Base-by-base conservation (phyloP, 2,329 filamentous ascomycete genomes). In the Helotiales sp. region DNA sequence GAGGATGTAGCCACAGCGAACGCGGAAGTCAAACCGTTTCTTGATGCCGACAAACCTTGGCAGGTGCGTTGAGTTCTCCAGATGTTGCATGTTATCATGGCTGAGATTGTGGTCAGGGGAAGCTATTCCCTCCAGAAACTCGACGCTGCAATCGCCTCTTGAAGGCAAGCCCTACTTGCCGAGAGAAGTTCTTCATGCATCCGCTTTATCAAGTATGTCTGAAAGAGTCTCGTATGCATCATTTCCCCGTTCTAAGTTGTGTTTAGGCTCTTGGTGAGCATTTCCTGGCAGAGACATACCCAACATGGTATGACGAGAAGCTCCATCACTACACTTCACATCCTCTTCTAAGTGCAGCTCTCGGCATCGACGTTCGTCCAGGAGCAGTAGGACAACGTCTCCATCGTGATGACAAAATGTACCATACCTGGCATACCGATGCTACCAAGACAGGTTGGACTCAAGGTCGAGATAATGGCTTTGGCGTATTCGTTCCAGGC, bases 121-220 rank as follows among this genome's bases (percentile, higher is more conserved):
- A 63, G 42, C 46, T 62, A 7, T 62, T 62, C 33, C 60, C 60
- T 33, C 60, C 57, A 6, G 60, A 62, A 25, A 70, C 69, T 2
- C 60, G 69, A 38, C 59, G 69, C 3, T 59, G 66, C 55, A 48
- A 67, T 55, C 42, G 68, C 55, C 27, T 66, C 47, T 12, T 70
- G 63, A 57, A 57, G 57, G 27, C 56, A 57, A 55, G 56, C 36
- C 24, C 60, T 60, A 47, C 62, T 56, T 51, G 63, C 33, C 36
- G 55, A 17, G 59, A 59, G 46, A 52, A 57, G 24, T 59, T 59
- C 25, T 61, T 61, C 42, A 61, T 61, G 56, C 56, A 70, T 33
- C 61, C 60, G 15, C 56, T 70, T 3, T 63, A 58, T 33, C 60
- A 60, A 40, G 60, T 59, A 60, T 17, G 52, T 52, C n/a, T 17